Percentiles rank a stretch among this genome's conserved stretches.
Conservation (phyloP, 129 eudicot genomes). For the Centella asiatica region DNA sequence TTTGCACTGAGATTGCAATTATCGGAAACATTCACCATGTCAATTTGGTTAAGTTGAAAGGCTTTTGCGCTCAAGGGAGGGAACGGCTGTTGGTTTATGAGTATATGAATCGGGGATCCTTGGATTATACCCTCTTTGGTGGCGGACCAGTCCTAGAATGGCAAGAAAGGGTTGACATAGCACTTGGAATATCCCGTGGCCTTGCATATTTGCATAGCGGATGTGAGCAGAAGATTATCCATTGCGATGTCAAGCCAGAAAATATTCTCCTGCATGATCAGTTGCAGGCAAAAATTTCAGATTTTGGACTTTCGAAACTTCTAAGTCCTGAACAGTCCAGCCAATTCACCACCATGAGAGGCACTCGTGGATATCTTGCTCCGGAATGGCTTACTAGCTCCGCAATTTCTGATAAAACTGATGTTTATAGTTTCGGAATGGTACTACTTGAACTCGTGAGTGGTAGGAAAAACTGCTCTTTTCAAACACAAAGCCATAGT, state of each 20-base stretch:
- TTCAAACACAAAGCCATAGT: constrained; percentile 25
- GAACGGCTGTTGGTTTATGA: constrained; percentile 79
- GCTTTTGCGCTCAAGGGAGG: constrained; percentile 63
- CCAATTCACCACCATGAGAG: constrained; percentile 81
- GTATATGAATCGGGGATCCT: constrained; percentile 81
- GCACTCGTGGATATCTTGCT: constrained; percentile 83
- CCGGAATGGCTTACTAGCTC: constrained; percentile 97
- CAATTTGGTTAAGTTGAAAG: constrained; percentile 70
- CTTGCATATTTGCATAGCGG: constrained; percentile 84
- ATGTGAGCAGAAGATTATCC: constrained; percentile 75
- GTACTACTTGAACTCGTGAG: constrained; percentile 70
- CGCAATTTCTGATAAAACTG: constrained; percentile 72
- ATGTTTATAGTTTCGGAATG: constrained; percentile 89
- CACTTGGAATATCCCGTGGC: constrained; percentile 75
- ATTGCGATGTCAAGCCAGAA: constrained; percentile 89
- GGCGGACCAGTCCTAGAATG: constrained; percentile 70
- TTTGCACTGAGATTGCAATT: constrained; percentile 70
- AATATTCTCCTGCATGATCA: constrained; percentile 61
- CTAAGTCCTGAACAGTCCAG: constrained; percentile 71
- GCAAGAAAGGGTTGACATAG: constrained; percentile 81
- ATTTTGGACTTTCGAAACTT: constrained; percentile 81
- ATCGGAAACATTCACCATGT: constrained; percentile 84
- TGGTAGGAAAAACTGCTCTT: constrained; percentile 64
- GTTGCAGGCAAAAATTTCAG: constrained; percentile 69
- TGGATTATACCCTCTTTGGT: constrained; percentile 71